A percentile compares a stretch with the other conserved stretches of the same genome.
Evolutionary conservation across 169 alveolate species (phyloP).

Genomic region (Eimeria acervulina): DNA sequence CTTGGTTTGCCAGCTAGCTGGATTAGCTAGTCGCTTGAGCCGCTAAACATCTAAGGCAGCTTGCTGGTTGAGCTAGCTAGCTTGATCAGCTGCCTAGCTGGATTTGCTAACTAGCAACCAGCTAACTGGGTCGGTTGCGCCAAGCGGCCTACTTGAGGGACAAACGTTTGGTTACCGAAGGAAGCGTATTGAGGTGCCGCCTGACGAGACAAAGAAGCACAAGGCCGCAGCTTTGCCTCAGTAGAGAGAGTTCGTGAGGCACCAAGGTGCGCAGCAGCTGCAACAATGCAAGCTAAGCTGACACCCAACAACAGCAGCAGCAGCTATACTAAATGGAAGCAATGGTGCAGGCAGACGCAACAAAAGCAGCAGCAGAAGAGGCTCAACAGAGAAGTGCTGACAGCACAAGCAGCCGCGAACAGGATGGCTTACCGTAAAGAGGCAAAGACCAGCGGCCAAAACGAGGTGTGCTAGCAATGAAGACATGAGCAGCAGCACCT

Average conservation of each 20-base stretch:
- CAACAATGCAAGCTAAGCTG: background rate
- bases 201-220: background rate
- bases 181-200: slow-evolving; percentile 65
- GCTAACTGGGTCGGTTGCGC: background rate
- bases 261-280: background rate
- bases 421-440: slow-evolving; percentile 14
- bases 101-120: background rate
- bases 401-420: background rate
- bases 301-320: background rate
- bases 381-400: background rate
- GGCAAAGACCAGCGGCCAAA: slow-evolving; percentile 66
- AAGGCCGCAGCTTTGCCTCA: background rate
- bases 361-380: background rate
- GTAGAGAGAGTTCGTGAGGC: background rate
- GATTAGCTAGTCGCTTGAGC: background rate
- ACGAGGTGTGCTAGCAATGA: slow-evolving; percentile 36
- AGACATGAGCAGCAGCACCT: slow-evolving; percentile 58
- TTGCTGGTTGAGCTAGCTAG: background rate
- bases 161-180: slow-evolving; percentile 63
- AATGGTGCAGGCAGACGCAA: background rate
- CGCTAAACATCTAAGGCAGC: background rate
- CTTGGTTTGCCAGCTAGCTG: background rate
- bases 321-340: background rate
- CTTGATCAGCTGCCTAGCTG: background rate
- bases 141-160: slow-evolving; percentile 19